Evolutionary conservation across 2,329 filamentous ascomycete genomes (phyloP).

Genomic region (Talaromyces sp.): DNA sequence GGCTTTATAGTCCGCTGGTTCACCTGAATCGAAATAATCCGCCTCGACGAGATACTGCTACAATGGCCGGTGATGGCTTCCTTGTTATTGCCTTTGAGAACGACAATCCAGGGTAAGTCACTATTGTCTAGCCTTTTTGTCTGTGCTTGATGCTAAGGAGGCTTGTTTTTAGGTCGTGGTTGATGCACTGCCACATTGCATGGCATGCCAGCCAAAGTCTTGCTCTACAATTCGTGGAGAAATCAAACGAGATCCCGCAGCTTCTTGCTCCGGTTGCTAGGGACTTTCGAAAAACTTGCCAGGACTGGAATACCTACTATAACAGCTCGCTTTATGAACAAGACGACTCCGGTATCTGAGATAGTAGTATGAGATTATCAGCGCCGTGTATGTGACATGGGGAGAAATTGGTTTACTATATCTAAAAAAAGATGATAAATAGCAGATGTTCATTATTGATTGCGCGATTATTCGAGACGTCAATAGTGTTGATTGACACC

Average conservation of each 20-base stretch:
- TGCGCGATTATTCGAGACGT: too few species aligned
- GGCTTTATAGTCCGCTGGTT: conserved; percentile 28
- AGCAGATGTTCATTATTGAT: too few species aligned
- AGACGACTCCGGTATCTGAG: neutral
- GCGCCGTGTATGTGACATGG: too few species aligned
- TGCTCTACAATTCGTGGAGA: neutral
- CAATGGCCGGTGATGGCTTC: neutral
- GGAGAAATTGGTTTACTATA: too few species aligned
- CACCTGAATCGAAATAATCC: conserved; percentile 13
- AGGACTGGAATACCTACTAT: neutral
- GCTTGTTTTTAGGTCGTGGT: neutral
- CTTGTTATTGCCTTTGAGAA: neutral
- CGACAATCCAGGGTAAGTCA: neutral
- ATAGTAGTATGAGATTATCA: neutral
- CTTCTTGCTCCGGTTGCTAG: neutral
- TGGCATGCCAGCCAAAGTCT: conserved; percentile 4
- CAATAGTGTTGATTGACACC: too few species aligned
- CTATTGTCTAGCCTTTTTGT: neutral
- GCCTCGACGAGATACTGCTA: neutral
- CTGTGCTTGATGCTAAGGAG: neutral
- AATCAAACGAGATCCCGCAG: neutral
- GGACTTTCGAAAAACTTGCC: neutral
- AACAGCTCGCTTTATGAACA: neutral
- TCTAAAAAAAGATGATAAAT: too few species aligned
- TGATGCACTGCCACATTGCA: conserved; percentile 15